These are phyloP conservation scores for Aphelidium insulamus DNA, from an alignment of 371 early-diverging fungal species.

Conservation along the genomic window DNA sequence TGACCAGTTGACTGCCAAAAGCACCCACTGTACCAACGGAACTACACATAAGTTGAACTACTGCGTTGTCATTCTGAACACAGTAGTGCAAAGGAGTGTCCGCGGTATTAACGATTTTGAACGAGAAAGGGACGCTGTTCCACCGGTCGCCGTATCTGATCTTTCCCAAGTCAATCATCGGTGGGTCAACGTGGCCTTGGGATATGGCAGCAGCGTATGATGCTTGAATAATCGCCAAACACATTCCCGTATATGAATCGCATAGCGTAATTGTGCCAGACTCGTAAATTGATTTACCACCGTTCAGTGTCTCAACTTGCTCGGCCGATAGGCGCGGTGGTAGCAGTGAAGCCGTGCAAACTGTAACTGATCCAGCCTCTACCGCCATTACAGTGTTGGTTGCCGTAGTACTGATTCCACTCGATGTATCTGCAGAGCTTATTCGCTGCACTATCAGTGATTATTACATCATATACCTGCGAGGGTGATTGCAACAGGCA, in stretches of 20 bases:
- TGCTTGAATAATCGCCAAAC: constrained; percentile 33
- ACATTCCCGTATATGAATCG: constrained; percentile 19
- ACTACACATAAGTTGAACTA: constrained; percentile 1
- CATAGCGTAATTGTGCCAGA: constrained; percentile 34
- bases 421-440: too few species aligned
- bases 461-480: too few species aligned
- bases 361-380: constrained; percentile 20
- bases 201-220: constrained; percentile 34
- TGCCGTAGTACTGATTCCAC: too few species aligned
- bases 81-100: constrained; percentile 38
- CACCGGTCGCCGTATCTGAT: constrained; percentile 52
- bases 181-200: constrained; percentile 23
- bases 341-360: constrained; percentile 29
- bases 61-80: constrained; percentile 12
- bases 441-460: too few species aligned
- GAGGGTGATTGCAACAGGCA: too few species aligned
- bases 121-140: constrained; percentile 29
- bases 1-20: constrained; percentile 11
- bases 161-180: constrained; percentile 40
- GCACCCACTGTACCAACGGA: constrained; percentile 7
- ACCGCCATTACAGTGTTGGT: too few species aligned
- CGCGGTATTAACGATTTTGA: constrained; percentile 33
- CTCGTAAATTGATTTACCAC: constrained; percentile 28
- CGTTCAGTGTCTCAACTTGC: constrained; percentile 12
- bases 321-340: constrained; percentile 19